phyloP scores from a whole-genome alignment of 2,329 filamentous ascomycete genomes.

The Aureobasidium musti region DNA sequence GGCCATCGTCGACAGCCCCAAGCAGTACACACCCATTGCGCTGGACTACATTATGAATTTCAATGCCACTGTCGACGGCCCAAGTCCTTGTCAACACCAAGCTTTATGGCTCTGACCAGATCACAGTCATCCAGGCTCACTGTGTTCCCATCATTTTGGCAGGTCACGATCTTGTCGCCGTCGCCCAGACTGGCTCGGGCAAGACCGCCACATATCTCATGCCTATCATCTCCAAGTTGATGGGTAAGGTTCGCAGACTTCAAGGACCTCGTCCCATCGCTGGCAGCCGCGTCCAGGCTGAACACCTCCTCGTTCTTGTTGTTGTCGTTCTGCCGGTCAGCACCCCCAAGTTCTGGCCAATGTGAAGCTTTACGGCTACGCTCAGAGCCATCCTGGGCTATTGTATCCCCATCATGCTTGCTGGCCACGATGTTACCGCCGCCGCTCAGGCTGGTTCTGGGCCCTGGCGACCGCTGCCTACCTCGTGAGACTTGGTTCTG shows the following conservation, averaged over 20 bases:
- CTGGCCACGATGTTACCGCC: conserved; percentile 79
- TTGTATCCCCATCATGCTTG: conserved; percentile 74
- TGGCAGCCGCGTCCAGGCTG: conserved; percentile 63
- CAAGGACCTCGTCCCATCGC: conserved; percentile 68
- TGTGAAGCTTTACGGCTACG: conserved; percentile 70
- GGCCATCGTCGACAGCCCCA: conserved; percentile 54
- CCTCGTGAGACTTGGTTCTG: too few species aligned
- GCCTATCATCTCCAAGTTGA: conserved; percentile 83
- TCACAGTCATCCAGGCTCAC: conserved; percentile 87
- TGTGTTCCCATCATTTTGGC: conserved; percentile 75
- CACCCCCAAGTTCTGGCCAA: conserved; percentile 84
- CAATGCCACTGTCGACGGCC: too few species aligned
- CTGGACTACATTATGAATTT: too few species aligned
- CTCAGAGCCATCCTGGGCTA: conserved; percentile 87
- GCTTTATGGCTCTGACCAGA: conserved; percentile 67
- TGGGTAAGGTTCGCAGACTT: conserved; percentile 93
- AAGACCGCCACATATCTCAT: conserved; percentile 94
- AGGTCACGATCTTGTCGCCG: conserved; percentile 79
- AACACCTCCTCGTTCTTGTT: conserved; percentile 84
- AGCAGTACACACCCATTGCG: conserved; percentile 51
- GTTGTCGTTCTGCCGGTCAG: conserved; percentile 77
- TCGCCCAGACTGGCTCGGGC: conserved; percentile 93
- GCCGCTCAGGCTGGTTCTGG: conserved; percentile 92
- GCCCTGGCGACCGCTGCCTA: too few species aligned
- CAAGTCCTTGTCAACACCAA: conserved; percentile 75